These are phyloP conservation scores for Rhododendron kiyosumense DNA, from an alignment of 148 eudicot species.

Conservation along the genomic window DNA sequence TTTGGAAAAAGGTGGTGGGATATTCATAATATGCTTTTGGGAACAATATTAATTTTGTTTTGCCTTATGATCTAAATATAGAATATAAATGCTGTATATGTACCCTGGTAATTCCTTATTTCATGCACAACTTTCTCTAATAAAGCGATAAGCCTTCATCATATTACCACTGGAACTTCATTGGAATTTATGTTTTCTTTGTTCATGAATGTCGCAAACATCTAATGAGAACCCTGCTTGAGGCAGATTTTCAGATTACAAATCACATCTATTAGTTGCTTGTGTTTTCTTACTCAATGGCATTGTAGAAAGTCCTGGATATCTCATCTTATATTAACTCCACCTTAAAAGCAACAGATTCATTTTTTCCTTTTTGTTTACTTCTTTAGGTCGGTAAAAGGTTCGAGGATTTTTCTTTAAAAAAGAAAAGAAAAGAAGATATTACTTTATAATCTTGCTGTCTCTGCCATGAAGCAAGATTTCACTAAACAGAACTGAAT, in stretches of 20 bases:
- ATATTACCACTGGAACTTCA: background rate
- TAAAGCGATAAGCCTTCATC: background rate
- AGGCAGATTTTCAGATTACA: background rate
- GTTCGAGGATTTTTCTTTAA: background rate
- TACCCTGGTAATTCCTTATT: background rate
- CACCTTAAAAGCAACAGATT: constrained; percentile 2
- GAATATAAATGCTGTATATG: background rate
- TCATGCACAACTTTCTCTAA: background rate
- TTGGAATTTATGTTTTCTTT: background rate
- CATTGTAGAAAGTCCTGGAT: background rate
- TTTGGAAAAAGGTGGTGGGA: background rate
- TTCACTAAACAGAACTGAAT: background rate
- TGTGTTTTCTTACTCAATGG: background rate
- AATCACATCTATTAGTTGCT: background rate
- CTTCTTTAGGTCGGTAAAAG: background rate
- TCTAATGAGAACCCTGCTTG: background rate
- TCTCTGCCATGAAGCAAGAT: background rate
- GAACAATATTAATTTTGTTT: background rate
- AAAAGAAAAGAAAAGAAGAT: background rate
- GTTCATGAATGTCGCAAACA: background rate
- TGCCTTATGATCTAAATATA: background rate
- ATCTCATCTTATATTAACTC: background rate
- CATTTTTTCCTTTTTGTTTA: background rate
- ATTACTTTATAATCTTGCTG: background rate
- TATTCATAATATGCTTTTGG: background rate